phyloP scores from a whole-genome alignment of 2,329 filamentous ascomycete species.

The Phialophora verrucosa region DNA sequence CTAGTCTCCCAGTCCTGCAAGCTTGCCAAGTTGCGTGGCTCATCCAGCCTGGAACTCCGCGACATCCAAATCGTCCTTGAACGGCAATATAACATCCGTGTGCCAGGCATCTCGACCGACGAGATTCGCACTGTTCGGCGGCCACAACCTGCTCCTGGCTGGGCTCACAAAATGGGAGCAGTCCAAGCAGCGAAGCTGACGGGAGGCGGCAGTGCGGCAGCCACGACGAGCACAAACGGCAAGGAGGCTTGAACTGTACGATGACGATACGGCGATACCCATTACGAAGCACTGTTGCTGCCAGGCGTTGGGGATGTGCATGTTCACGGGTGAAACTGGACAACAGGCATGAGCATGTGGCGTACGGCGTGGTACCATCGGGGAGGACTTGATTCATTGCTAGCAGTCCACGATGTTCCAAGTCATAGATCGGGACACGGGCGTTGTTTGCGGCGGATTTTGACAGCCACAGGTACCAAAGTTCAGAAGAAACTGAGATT shows the following conservation, averaged over 20 bases:
- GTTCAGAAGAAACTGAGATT: not conserved
- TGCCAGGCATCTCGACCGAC: slow-evolving; percentile 92
- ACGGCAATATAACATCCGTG: slow-evolving; percentile 85
- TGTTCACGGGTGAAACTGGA: not conserved
- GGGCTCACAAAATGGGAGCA: slow-evolving; percentile 97
- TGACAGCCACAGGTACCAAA: not conserved
- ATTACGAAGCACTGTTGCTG: slow-evolving; percentile 3
- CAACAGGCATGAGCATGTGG: slow-evolving; percentile 1
- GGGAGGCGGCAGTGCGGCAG: slow-evolving; percentile 26
- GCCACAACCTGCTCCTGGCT: slow-evolving; percentile 82
- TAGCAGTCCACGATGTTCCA: not conserved
- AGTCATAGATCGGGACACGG: not conserved
- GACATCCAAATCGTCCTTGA: slow-evolving; percentile 84
- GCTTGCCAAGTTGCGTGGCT: slow-evolving; percentile 89
- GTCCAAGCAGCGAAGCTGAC: slow-evolving; percentile 66
- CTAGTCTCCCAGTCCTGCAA: slow-evolving; percentile 86
- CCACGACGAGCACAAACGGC: slow-evolving; percentile 12
- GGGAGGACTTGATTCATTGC: not conserved
- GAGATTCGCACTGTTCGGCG: slow-evolving; percentile 94
- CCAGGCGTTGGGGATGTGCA: slow-evolving; percentile 20
- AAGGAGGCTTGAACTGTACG: slow-evolving; percentile 26
- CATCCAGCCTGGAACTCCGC: slow-evolving; percentile 85
- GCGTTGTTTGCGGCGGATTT: not conserved
- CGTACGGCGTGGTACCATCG: not conserved
- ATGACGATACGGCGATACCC: slow-evolving; percentile 3